Evolutionary conservation across 2,329 filamentous ascomycete genomes (phyloP).

Genomic region (Trichoderma asperellum): DNA sequence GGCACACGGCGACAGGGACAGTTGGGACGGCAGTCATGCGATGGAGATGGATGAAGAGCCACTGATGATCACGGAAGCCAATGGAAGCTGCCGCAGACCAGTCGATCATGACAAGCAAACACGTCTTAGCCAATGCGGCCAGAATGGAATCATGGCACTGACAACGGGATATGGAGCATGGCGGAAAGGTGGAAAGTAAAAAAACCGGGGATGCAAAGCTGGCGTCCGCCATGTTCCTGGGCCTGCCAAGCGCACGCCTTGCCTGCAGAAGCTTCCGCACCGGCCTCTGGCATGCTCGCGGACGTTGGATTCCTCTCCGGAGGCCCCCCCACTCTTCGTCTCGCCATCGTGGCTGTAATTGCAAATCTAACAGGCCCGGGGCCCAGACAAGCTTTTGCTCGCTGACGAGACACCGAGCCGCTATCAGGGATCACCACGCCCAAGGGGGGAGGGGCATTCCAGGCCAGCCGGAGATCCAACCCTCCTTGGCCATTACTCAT

Average conservation of each 20-base stretch:
- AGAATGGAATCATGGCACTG: constrained; percentile 1
- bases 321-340: constrained; percentile 26
- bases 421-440: constrained; percentile 25
- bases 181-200: constrained; percentile 16
- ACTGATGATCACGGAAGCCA: constrained; percentile 21
- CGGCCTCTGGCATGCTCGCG: constrained; percentile 23
- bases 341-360: constrained; percentile 29
- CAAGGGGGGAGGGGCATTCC: constrained; percentile 17
- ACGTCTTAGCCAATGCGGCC: not conserved
- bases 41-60: not conserved
- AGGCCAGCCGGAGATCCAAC: constrained; percentile 11
- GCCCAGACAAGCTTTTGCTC: constrained; percentile 27
- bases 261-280: not conserved
- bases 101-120: constrained; percentile 13
- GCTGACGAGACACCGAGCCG: constrained; percentile 23
- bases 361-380: constrained; percentile 27
- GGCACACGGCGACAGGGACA: constrained; percentile 4
- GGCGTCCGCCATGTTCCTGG: constrained; percentile 23
- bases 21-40: not conserved
- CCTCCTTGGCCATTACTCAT: constrained; percentile 22
- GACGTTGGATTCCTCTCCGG: constrained; percentile 25
- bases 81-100: constrained; percentile 11
- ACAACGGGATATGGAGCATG: not conserved
- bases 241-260: constrained; percentile 7
- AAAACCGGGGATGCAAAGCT: constrained; percentile 22